Evolutionary conservation across 139 green algal genomes (phyloP).

Genomic region (Desmodesmus armatus): DNA sequence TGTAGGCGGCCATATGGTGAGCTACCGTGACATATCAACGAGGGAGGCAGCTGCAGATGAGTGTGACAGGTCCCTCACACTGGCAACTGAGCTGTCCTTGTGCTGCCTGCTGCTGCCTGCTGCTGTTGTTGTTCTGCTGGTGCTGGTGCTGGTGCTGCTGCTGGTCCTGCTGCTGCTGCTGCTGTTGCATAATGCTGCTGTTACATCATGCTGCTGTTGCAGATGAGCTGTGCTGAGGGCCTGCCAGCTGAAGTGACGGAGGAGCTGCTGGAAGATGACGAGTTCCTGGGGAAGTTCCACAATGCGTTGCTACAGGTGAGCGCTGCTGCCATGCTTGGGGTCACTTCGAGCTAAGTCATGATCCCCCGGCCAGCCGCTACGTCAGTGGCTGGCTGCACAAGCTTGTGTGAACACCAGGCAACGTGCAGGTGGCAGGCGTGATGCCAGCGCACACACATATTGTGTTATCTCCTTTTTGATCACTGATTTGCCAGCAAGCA

Average conservation of each 20-base stretch:
- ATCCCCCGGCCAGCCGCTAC: no score
- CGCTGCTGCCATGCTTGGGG: not conserved
- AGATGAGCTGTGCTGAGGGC: constrained; percentile 51
- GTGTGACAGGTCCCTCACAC: no score
- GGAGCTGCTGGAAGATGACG: constrained; percentile 77
- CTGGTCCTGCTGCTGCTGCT: not conserved
- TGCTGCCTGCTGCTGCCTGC: no score
- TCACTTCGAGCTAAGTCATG: no score
- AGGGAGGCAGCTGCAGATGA: no score
- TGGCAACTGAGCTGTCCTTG: no score
- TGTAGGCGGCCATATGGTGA: not conserved
- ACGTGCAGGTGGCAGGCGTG: no score
- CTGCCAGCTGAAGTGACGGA: constrained; percentile 72
- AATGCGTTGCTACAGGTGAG: constrained; percentile 87
- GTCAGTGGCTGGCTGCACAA: not conserved
- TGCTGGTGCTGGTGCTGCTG: not conserved
- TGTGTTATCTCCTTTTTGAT: no score
- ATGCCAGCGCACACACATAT: no score
- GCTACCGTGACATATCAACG: no score
- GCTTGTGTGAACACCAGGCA: not conserved
- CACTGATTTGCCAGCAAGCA: no score
- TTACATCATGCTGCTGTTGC: not conserved
- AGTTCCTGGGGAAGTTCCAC: constrained; percentile 82
- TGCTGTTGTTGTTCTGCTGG: not conserved
- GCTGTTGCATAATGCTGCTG: not conserved